Base-by-base conservation (phyloP, 345 rosid genomes). In the Dipteronia dyeriana region DNA sequence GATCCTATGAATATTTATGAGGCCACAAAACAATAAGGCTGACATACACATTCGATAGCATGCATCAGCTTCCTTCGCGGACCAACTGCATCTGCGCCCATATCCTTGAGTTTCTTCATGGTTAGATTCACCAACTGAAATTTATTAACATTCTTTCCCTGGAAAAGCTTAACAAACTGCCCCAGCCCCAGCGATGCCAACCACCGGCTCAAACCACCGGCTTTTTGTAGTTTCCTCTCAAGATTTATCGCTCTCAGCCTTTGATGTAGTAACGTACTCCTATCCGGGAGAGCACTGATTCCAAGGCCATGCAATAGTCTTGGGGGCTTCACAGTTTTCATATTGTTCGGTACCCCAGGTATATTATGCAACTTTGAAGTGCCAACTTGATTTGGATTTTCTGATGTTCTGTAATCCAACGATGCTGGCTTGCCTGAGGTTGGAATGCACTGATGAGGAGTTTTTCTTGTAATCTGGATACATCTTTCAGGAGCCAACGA, bases 11-110 rank as follows among this genome's bases (percentile, higher is more conserved):
- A 63, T 29, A 67, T 56, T 79, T 79, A 71, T 56, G 72, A 67
- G 26, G 91, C 76, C 68, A 79, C 82, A 17, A 79, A 85, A 75
- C 89, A 85, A 73, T 83, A 85, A 1, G 95, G 93, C 73, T 89
- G 90, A 66, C 97, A 94, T 29, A 92, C 88, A 19, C 97, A 94
- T 62, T 86, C 88, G n/a, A 94, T 92, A 3, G 97, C 98, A 70
- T 96, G 99, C 85, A 96, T 90, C 82, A 96, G 82, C 84, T 96
- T 96, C 82, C 99, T 90, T 82, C 98, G 88, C 0, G 98, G 98
- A 6, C 98, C 98, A 19, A 96, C 97, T 1, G 97, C 97, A 75
- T 85, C 80, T 17, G 92, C 95, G 73, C 99, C 99, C 99, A 96
- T 96, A 47, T 94, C 93, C 82, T 94, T 96, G 13, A 96, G 95